Evolutionary conservation across 805 yeast genomes (phyloP).

Genomic region (Kodamaea leandrae): DNA sequence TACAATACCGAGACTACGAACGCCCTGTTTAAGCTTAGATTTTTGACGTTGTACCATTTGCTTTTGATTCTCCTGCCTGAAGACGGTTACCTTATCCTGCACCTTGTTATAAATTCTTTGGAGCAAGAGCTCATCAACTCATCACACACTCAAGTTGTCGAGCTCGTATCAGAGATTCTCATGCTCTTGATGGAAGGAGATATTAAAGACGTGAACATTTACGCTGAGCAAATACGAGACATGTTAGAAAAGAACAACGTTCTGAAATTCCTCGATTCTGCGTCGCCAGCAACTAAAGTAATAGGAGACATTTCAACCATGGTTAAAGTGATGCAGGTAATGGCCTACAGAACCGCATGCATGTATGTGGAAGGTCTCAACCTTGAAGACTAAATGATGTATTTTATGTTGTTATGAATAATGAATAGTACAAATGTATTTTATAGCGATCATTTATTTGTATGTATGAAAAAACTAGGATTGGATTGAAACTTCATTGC

Average conservation of each 20-base stretch:
- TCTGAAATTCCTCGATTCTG: neutral
- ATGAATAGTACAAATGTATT: slow-evolving; percentile 1
- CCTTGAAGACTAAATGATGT: slow-evolving; percentile 27
- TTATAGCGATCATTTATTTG: neutral
- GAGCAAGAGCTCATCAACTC: slow-evolving; percentile 27
- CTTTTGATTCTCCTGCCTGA: slow-evolving; percentile 22
- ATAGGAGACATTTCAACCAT: slow-evolving; percentile 7
- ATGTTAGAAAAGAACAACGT: neutral
- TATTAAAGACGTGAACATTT: neutral
- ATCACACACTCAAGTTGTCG: slow-evolving; percentile 25
- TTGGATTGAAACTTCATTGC: neutral
- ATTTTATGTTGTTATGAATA: slow-evolving; percentile 1
- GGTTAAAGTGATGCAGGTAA: slow-evolving; percentile 25
- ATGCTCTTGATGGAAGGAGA: neutral
- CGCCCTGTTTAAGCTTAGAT: slow-evolving; percentile 26
- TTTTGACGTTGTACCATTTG: slow-evolving; percentile 27
- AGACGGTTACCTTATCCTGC: slow-evolving; percentile 28
- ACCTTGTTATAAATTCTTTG: slow-evolving; percentile 28
- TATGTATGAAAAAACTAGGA: neutral
- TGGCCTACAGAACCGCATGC: slow-evolving; percentile 39
- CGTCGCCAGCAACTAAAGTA: neutral
- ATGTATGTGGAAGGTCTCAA: slow-evolving; percentile 33
- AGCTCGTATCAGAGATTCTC: slow-evolving; percentile 26
- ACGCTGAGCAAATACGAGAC: neutral
- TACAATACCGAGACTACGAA: slow-evolving; percentile 31